A percentile compares a stretch with the other conserved stretches of the same genome.
Evolutionary conservation across 768 basidiomycete species (phyloP).

Genomic region (Amanita brunnescens): DNA sequence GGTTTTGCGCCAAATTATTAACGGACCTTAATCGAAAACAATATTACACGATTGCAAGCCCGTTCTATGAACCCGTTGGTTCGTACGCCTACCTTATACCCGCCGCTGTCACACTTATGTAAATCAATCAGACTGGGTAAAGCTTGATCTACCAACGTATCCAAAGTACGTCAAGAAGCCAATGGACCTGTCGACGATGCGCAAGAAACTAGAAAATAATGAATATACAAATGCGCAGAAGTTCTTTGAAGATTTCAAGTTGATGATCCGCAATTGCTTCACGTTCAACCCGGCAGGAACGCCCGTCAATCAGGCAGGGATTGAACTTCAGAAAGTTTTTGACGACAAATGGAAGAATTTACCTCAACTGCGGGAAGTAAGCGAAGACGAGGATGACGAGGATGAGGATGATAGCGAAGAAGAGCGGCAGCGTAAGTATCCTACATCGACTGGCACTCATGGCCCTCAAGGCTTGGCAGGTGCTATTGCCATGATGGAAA

Average conservation of each 20-base stretch:
- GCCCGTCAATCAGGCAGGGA: conserved; percentile 79
- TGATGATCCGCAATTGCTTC: conserved; percentile 94
- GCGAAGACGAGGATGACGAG: conserved; percentile 59
- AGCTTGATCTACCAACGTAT: conserved; percentile 77
- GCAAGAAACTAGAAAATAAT: conserved; percentile 67
- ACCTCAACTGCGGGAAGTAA: conserved; percentile 50
- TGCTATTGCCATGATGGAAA: conserved; percentile 69
- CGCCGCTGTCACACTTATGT: conserved; percentile 8
- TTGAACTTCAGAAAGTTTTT: conserved; percentile 79
- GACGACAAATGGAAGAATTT: conserved; percentile 86
- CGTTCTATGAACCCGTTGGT: conserved; percentile 95
- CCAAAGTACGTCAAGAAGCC: conserved; percentile 86
- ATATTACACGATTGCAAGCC: conserved; percentile 59
- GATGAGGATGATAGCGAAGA: conserved; percentile 64
- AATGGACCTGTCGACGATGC: conserved; percentile 91
- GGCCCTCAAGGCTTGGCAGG: conserved; percentile 29
- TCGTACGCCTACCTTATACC: conserved; percentile 23
- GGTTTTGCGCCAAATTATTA: conserved; percentile 71
- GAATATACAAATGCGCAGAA: conserved; percentile 72
- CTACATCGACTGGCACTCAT: conserved; percentile 9
- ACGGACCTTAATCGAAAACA: conserved; percentile 73
- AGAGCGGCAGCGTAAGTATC: conserved; percentile 57
- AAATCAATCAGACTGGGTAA: conserved; percentile 52
- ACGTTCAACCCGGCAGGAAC: conserved; percentile 86
- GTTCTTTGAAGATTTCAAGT: conserved; percentile 86